These are phyloP conservation scores for Plasmopara muralis DNA, from an alignment of 352 stramenopile species.

Conservation along the genomic window DNA sequence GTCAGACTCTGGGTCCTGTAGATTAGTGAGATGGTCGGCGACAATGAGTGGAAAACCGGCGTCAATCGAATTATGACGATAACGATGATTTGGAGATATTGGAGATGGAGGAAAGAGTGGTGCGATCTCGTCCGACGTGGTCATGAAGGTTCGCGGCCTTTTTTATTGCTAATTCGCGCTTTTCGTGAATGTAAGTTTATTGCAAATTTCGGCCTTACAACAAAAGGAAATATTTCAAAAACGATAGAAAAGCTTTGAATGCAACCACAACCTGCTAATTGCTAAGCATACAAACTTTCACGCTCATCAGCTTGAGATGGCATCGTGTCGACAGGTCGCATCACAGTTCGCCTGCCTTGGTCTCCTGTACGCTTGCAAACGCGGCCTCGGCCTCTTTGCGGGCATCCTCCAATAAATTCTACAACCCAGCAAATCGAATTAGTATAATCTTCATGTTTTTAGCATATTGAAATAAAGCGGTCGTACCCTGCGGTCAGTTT, in stretches of 20 bases:
- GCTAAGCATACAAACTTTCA: too few species aligned
- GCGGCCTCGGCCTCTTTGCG: constrained; percentile 31
- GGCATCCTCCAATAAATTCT: constrained; percentile 41
- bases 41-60: constrained; percentile 30
- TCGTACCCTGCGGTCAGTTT: constrained; percentile 22
- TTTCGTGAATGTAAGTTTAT: too few species aligned
- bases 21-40: constrained; percentile 12
- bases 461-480: not conserved
- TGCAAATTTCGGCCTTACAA: too few species aligned
- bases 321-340: not conserved
- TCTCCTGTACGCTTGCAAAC: constrained; percentile 16
- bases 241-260: too few species aligned
- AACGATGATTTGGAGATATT: constrained; percentile 3
- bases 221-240: too few species aligned
- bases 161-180: not conserved
- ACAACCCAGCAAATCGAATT: constrained; percentile 1
- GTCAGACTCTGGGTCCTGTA: constrained; percentile 1
- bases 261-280: too few species aligned
- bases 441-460: not conserved
- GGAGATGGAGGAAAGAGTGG: constrained; percentile 20
- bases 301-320: not conserved
- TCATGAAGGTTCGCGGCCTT: constrained; percentile 8
- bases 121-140: constrained; percentile 15
- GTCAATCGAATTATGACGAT: constrained; percentile 29
- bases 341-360: constrained; percentile 21